phyloP scores from a whole-genome alignment of 495 filamentous ascomycete genomes.

The Pseudevernia furfuracea region DNA sequence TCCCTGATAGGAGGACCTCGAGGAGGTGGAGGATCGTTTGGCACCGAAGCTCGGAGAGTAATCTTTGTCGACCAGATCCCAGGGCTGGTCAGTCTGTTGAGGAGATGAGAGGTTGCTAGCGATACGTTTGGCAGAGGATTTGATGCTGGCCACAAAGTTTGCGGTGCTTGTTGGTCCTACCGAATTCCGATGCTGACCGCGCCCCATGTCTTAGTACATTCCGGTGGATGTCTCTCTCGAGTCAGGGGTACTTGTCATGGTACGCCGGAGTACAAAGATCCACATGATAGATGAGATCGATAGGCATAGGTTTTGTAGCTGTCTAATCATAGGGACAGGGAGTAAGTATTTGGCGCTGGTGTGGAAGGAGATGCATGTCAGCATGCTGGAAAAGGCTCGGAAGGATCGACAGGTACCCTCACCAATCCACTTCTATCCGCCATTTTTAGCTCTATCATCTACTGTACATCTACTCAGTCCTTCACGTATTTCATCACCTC shows the following conservation, averaged over 20 bases:
- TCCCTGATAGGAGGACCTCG: constrained; percentile 19
- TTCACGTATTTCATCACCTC: no score
- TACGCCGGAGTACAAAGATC: neutral
- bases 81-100: constrained; percentile 13
- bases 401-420: constrained; percentile 11
- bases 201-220: constrained; percentile 19
- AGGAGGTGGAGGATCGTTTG: constrained; percentile 23
- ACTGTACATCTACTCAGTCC: no score
- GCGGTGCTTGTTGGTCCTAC: constrained; percentile 12
- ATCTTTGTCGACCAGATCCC: constrained; percentile 11
- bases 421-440: no score
- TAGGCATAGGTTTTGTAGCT: neutral
- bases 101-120: constrained; percentile 18
- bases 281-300: neutral
- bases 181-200: constrained; percentile 15
- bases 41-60: constrained; percentile 18
- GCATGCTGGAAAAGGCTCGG: neutral
- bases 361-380: neutral
- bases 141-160: constrained; percentile 20
- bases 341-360: neutral
- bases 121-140: constrained; percentile 21
- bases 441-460: neutral
- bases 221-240: constrained; percentile 2
- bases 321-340: neutral
- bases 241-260: neutral